These are phyloP conservation scores for Parathielavia appendiculata DNA, from an alignment of 495 filamentous ascomycete species.

Conservation along the genomic window DNA sequence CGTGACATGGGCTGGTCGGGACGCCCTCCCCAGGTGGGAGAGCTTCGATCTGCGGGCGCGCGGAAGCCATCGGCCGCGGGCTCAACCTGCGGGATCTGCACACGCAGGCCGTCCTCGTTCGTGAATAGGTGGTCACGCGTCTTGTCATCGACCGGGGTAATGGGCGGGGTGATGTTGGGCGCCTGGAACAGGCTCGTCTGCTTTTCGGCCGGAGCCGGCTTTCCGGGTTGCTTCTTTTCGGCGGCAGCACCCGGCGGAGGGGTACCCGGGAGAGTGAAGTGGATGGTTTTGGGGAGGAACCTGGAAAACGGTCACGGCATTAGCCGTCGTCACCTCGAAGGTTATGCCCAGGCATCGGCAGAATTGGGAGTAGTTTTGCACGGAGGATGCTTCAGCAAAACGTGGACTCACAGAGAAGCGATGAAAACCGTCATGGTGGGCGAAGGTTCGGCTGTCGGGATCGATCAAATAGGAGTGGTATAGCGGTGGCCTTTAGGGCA, in stretches of 20 bases:
- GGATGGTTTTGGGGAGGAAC: slow-evolving; percentile 84
- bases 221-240: slow-evolving; percentile 31
- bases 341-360: background rate
- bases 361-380: no score
- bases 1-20: slow-evolving; percentile 69
- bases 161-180: slow-evolving; percentile 42
- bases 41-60: slow-evolving; percentile 57
- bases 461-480: background rate
- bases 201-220: slow-evolving; percentile 29
- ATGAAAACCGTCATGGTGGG: slow-evolving; percentile 75
- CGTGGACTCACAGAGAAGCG: slow-evolving; percentile 66
- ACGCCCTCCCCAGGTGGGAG: slow-evolving; percentile 65
- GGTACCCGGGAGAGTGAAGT: slow-evolving; percentile 56
- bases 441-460: background rate
- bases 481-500: background rate
- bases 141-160: slow-evolving; percentile 59
- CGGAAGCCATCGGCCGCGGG: slow-evolving; percentile 32
- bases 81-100: slow-evolving; percentile 35
- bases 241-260: slow-evolving; percentile 30
- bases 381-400: slow-evolving; percentile 3
- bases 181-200: slow-evolving; percentile 45
- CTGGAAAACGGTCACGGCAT: slow-evolving; percentile 36
- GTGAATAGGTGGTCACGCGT: slow-evolving; percentile 54
- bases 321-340: background rate
- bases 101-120: slow-evolving; percentile 47